phyloP scores from a whole-genome alignment of 371 early-diverging fungal species.

The Haplosporangium sp. region DNA sequence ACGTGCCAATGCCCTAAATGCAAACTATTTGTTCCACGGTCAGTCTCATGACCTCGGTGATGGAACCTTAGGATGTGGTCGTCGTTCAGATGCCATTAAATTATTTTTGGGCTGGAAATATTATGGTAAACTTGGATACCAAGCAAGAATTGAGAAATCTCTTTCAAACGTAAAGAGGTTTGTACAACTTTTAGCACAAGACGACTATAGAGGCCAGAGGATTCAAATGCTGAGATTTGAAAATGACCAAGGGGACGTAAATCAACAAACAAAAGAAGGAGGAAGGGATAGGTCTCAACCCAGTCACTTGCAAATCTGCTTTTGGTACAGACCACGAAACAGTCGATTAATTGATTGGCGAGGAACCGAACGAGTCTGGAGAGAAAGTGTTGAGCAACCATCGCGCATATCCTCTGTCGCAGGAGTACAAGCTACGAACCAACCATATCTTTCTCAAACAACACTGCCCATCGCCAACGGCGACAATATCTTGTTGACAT shows the following conservation, averaged over 20 bases:
- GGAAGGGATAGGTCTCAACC: conserved; percentile 22
- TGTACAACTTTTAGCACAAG: conserved; percentile 36
- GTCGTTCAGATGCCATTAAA: conserved; percentile 87
- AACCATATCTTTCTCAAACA: conserved; percentile 4
- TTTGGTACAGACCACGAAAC: conserved; percentile 51
- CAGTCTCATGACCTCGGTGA: conserved; percentile 82
- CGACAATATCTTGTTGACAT: background rate
- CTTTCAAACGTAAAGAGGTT: conserved; percentile 44
- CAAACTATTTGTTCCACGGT: conserved; percentile 85
- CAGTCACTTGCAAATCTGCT: conserved; percentile 48
- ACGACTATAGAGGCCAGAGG: conserved; percentile 24
- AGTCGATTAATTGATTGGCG: conserved; percentile 50
- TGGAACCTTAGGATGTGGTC: conserved; percentile 88
- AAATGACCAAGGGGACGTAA: conserved; percentile 15
- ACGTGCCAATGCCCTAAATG: conserved; percentile 70
- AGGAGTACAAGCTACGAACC: background rate
- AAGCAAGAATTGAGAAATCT: conserved; percentile 46
- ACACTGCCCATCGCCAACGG: background rate
- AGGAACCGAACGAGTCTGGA: conserved; percentile 40
- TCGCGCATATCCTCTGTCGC: conserved; percentile 5
- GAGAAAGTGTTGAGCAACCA: conserved; percentile 6
- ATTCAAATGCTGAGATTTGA: conserved; percentile 52
- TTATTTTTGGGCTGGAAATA: conserved; percentile 88
- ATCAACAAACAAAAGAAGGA: background rate
- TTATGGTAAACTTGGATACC: conserved; percentile 66